Conservation (phyloP, 441 rosid species). For the Mallotus japonicus region DNA sequence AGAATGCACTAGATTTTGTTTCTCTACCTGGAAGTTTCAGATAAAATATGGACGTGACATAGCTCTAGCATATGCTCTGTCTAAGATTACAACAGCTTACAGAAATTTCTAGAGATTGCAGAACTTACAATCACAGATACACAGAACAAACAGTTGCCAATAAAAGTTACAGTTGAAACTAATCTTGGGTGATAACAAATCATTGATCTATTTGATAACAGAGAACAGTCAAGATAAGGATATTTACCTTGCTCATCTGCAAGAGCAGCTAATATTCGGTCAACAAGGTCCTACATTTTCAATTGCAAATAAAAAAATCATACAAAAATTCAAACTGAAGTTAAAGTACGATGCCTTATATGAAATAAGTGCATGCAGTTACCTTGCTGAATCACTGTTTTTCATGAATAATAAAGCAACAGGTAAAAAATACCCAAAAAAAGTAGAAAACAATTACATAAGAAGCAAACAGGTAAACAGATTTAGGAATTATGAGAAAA, state of each 20-base stretch:
- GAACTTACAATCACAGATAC: background rate
- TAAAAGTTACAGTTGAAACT: background rate
- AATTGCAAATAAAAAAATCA: constrained; percentile 12
- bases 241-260: constrained; percentile 74
- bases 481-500: background rate
- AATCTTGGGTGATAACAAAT: no score
- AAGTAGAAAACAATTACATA: no score
- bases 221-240: background rate
- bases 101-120: background rate
- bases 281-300: constrained; percentile 83
- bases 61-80: background rate
- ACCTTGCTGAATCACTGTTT: background rate
- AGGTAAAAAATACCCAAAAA: background rate
- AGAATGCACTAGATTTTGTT: background rate
- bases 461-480: no score
- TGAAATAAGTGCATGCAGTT: background rate
- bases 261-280: constrained; percentile 64
- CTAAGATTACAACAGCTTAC: background rate
- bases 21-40: background rate
- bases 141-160: background rate
- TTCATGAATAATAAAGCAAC: background rate
- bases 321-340: constrained; percentile 1
- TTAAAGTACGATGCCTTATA: background rate
- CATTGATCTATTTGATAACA: background rate
- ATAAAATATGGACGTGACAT: background rate